Base-by-base conservation (phyloP, 768 basidiomycete genomes). In the Amanita fuliginea region DNA sequence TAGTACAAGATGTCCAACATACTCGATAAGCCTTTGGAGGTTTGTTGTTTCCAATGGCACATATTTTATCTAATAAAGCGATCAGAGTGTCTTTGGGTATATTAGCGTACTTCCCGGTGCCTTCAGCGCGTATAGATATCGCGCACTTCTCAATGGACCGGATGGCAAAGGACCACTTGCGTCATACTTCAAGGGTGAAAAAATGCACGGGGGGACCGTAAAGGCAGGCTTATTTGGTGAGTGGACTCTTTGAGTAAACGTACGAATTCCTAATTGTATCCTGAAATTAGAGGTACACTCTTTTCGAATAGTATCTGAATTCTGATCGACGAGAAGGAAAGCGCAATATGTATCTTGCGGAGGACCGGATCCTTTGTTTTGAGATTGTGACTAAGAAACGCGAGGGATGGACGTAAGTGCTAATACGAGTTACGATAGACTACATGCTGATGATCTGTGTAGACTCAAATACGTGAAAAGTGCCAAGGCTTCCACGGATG, bases 1-100 rank as follows among this genome's bases (percentile, higher is more conserved):
- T 51, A 83, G 80, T 94, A 95, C 71, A 95, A 95, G 71, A 90
- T 89, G 83, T 91, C 90, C 21, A 93, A 96, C 60, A 88, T 95
- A 55, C 78, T 97, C 32, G 94, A 97, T 64, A 97, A 97, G 64
- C 93, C 94, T 0, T 76, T 93, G 46, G 94, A 97, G 78, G 73
- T 89, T 60, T 45, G 75, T 63, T 33, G 4, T n/a, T 47, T 4
- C 35, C 40, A 37, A 10, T 28, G 10, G 26, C 41, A 13, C 43
- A 18, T 21, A 46, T 16, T 40, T 33, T 24, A 16, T 34, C 47
- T 11, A 26, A 48, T 11, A 9, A 6, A 32, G 49, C 41, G 49
- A 36, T 24, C 54, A 75, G 82, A 87, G 85, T 60, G 82, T 89
- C 56, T 89, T 87, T 55, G 86, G 86, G 21, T 89, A 89, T 63